These are phyloP conservation scores for Colletotrichum sp. DNA, from an alignment of 2,329 filamentous ascomycete genomes.

Conservation along the genomic window DNA sequence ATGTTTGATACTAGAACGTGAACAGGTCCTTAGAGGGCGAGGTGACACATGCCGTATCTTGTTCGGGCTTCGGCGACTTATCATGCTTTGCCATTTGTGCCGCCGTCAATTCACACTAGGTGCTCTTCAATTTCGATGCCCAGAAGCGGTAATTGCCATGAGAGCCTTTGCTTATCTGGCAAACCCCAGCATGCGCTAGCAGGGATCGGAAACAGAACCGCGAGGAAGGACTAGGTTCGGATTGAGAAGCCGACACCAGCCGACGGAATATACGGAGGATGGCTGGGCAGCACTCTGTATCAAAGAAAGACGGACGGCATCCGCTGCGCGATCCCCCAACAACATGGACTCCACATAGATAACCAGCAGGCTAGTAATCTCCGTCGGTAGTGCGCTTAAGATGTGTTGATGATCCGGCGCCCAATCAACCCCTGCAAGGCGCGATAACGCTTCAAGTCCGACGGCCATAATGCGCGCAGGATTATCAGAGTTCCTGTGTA, in stretches of 20 bases:
- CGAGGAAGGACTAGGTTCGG: neutral
- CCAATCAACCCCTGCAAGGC: neutral
- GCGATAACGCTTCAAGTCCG: neutral
- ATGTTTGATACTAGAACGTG: neutral
- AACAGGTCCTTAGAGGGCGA: neutral
- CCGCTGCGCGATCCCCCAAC: neutral
- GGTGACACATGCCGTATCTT: neutral
- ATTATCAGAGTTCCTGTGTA: neutral
- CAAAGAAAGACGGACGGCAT: neutral
- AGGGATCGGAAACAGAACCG: neutral
- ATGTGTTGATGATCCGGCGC: neutral
- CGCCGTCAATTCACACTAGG: neutral
- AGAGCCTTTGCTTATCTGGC: neutral
- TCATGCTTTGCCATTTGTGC: neutral
- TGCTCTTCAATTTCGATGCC: neutral
- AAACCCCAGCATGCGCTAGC: neutral
- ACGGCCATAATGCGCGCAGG: neutral
- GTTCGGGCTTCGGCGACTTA: neutral
- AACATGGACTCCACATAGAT: neutral
- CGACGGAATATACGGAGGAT: neutral
- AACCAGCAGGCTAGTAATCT: neutral
- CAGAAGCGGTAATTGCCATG: neutral
- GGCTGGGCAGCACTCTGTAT: neutral
- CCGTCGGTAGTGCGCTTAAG: neutral
- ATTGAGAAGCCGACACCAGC: neutral